Percentiles rank a stretch among this genome's conserved stretches.
Conservation (phyloP, 2,329 filamentous ascomycete species). For the Exophiala viscosa region DNA sequence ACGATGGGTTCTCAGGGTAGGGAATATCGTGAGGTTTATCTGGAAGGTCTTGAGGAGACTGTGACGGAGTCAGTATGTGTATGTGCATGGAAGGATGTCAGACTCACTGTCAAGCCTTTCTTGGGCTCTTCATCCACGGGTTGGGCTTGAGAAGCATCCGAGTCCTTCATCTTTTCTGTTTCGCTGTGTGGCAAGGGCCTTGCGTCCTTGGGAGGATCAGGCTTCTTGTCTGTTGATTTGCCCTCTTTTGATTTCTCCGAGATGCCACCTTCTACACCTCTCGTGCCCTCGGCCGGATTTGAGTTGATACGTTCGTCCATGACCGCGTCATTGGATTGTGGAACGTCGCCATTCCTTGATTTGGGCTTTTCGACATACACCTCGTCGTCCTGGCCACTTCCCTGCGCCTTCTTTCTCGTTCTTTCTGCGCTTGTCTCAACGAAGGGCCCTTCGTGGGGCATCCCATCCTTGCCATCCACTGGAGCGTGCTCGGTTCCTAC, state of each 20-base stretch:
- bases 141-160: slow-evolving; percentile 33
- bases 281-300: slow-evolving; percentile 77
- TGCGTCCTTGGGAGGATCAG: slow-evolving; percentile 78
- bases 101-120: slow-evolving; percentile 54
- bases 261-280: slow-evolving; percentile 84
- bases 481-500: slow-evolving; percentile 74
- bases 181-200: slow-evolving; percentile 79
- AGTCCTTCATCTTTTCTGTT: slow-evolving; percentile 59
- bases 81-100: neutral
- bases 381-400: slow-evolving; percentile 28
- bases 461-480: slow-evolving; percentile 88
- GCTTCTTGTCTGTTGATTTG: slow-evolving; percentile 69
- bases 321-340: slow-evolving; percentile 67
- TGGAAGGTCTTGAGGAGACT: slow-evolving; percentile 81
- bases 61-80: slow-evolving; percentile 10
- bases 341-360: slow-evolving; percentile 41
- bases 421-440: slow-evolving; percentile 48
- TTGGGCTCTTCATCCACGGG: slow-evolving; percentile 44
- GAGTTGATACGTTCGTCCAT: slow-evolving; percentile 84
- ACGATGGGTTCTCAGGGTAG: slow-evolving; percentile 62
- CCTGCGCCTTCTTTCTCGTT: slow-evolving; percentile 40
- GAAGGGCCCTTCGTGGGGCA: slow-evolving; percentile 82
- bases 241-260: slow-evolving; percentile 78
- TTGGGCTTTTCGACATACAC: slow-evolving; percentile 30
- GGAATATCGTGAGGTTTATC: slow-evolving; percentile 72